Evolutionary conservation across 1,284 basidiomycete genomes (phyloP), one percentile per base, ranked within the genome.

Genomic region (Vanrija sp.): DNA sequence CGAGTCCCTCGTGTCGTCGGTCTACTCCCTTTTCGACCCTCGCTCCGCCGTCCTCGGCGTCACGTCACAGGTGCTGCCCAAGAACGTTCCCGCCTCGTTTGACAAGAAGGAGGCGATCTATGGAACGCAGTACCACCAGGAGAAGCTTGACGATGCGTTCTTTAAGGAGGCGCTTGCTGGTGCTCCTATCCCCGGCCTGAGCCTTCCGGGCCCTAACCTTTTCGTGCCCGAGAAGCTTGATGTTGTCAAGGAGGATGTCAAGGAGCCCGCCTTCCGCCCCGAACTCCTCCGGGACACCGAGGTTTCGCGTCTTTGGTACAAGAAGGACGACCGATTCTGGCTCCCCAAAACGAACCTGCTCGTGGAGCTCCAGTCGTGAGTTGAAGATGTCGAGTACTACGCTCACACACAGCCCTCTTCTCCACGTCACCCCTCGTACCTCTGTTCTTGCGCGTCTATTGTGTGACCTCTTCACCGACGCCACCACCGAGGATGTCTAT

Each of bases 321-420:
- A 98, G 81, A 92, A 92, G 70, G 94, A 98, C 71, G 93, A 98
- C 74, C 83, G 82, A 58, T 97, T 94, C 79, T 95, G 91, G 88
- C 84, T 94, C 6, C 94, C 94, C 0, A 90, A 90, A 69, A 90
- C 90, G 25, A 75, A 74, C 54, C 65, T 77, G 16, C 69, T 73
- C 57, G 52, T 75, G 49, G 61, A 67, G 25, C 62, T 77, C 26
- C 64, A 68, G 48, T 69, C 71, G 68, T 73, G 14, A 34, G 34
- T 34, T 34, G 34, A 2, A 28, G 9, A 38, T 58, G 67, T 62
- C 34, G 8, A 2, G 10, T 6, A 34, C 12, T 12, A 14, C 14
- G 34, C 26, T 19, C 23, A 29, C 38, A 45, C 7, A 25, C 42
- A 71, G 72, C n/a, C 75, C 77, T 8, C 52, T 78, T 6, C 63